phyloP scores from a whole-genome alignment of 2,329 filamentous ascomycete species.

The Pezicula carpinea region DNA sequence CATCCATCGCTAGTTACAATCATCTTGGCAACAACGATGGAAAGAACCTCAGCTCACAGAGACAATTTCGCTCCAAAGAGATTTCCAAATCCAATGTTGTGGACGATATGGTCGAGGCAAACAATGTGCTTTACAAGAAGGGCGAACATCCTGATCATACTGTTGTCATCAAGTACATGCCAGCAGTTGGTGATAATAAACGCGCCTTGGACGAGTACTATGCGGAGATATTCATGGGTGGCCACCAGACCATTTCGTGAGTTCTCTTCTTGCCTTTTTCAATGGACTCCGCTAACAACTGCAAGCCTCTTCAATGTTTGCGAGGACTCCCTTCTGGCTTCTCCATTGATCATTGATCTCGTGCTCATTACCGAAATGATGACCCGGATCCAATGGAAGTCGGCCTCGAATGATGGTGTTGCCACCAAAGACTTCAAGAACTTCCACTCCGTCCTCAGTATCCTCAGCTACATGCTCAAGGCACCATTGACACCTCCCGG shows the following conservation, averaged over 20 bases:
- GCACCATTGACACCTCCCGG: conserved; percentile 90
- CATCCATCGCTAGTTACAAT: conserved; percentile 98
- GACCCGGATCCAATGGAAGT: conserved; percentile 94
- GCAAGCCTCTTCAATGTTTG: conserved; percentile 95
- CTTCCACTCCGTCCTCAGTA: conserved; percentile 95
- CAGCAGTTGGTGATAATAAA: conserved; percentile 97
- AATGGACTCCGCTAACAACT: conserved; percentile 15
- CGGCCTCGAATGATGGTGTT: conserved; percentile 45
- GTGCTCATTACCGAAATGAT: conserved; percentile 94
- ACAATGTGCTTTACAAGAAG: conserved; percentile 81
- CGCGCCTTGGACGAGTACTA: conserved; percentile 98
- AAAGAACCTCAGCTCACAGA: conserved; percentile 96
- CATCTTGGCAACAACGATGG: conserved; percentile 99
- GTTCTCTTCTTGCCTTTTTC: conserved; percentile 29
- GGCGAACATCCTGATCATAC: conserved; percentile 97
- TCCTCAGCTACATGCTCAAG: conserved; percentile 99
- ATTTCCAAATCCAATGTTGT: conserved; percentile 99
- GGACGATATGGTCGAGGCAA: conserved; percentile 98
- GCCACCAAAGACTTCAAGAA: conserved; percentile 70
- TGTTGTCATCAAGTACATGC: conserved; percentile 99
- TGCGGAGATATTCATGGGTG: conserved; percentile 97
- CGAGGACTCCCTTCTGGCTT: conserved; percentile 94
- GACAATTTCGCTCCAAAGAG: conserved; percentile 99
- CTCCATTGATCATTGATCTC: conserved; percentile 94
- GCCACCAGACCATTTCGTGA: conserved; percentile 91